Base-by-base conservation (phyloP, 495 filamentous ascomycete species). In the Penicillium maclennaniae region DNA sequence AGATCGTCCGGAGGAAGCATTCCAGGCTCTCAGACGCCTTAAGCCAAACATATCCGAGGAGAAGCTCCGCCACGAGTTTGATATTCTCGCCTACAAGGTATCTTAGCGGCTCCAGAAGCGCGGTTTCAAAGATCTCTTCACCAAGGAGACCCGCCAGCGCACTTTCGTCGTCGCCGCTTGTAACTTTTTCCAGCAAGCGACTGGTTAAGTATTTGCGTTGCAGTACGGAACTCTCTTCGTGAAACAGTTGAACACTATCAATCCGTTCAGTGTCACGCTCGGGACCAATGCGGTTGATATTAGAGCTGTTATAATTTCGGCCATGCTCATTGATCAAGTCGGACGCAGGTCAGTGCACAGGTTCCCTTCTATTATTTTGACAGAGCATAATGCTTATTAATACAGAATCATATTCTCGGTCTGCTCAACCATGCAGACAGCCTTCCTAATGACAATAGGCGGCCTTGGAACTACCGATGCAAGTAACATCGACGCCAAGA, bases 121-220 rank as follows among this genome's bases (percentile, higher is more conserved):
- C 15, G 52, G 41, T 12, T 69, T 59, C 44, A 48, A 26, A 4
- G 70, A 73, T 43, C 51, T 73, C 5, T 71, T 70, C 40, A 53
- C 46, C 1, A 45, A 43, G 7, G 45, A 53, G 10, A 71, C 71
- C 28, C 54, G 61, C 27, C 62, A 62, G 39, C 65, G 70, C 14
- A 73, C 70, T 7, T 50, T 69, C 10, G 60, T 73, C 20, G 63
- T 60, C 14, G 48, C 61, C 8, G 62, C 60, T 17, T 52, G 57
- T 19, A 69, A 68, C 36, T 66, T 70, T 34, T 70, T 70, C 54
- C 53, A 63, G 9, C 69, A 73, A 51, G 60, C 66, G 2, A 72
- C 70, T 5, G 70, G 70, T 9, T 56, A 62, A 19, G 54, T 58
- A 0, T 73, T 73, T 43, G 58, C 62, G 17, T 57, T 59, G 7